Percentiles rank a stretch among this genome's conserved stretches.
Conservation (phyloP, 345 rosid species). For the Hibiscus trionum region DNA sequence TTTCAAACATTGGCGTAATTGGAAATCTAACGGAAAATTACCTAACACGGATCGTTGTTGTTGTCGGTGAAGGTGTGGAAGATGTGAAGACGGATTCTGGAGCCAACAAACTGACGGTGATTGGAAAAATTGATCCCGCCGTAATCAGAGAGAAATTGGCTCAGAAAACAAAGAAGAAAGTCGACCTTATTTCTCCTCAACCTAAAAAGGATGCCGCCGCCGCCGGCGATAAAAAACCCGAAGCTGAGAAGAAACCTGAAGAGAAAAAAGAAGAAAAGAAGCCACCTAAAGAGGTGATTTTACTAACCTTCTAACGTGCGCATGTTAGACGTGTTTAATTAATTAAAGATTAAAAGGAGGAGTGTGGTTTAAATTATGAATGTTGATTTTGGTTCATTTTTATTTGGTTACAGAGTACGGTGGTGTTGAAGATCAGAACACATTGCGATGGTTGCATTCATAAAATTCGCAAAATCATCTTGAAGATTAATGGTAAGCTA, state of each 20-base stretch:
- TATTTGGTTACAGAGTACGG: conserved; percentile 39
- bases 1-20: neutral
- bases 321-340: conserved; percentile 6
- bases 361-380: neutral
- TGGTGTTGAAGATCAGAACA: conserved; percentile 47
- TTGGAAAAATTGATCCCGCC: conserved; percentile 66
- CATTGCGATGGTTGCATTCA: conserved; percentile 65
- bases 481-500: conserved; percentile 36
- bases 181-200: conserved; percentile 27
- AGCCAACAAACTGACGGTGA: conserved; percentile 54
- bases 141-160: conserved; percentile 32
- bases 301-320: conserved; percentile 8
- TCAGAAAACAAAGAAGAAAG: conserved; percentile 45
- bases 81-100: conserved; percentile 46
- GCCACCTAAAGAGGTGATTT: conserved; percentile 36
- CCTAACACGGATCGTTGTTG: conserved; percentile 1
- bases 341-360: no score
- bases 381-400: neutral
- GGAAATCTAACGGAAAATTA: neutral
- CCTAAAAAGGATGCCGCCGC: conserved; percentile 27
- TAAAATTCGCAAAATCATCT: conserved; percentile 44
- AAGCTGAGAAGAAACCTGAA: conserved; percentile 30
- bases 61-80: conserved; percentile 52
- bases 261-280: conserved; percentile 28
- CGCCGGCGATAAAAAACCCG: conserved; percentile 28